phyloP scores from a whole-genome alignment of 2,329 filamentous ascomycete genomes.

The Colletotrichum phormii region DNA sequence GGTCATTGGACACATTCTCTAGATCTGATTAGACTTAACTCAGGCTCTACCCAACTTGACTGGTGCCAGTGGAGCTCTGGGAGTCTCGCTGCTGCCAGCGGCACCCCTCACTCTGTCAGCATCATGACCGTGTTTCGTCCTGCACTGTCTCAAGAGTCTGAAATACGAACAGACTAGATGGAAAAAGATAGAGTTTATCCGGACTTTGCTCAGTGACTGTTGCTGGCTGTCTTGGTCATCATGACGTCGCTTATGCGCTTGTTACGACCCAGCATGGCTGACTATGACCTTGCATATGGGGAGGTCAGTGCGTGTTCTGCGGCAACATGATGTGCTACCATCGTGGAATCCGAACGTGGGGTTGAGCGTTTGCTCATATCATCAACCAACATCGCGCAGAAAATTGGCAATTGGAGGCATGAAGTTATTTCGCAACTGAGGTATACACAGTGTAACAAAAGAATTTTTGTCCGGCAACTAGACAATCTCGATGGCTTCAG shows the following conservation, averaged over 20 bases:
- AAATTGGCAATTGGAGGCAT: background rate
- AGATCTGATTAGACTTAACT: background rate
- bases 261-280: background rate
- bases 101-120: background rate
- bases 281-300: background rate
- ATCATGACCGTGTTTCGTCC: background rate
- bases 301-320: background rate
- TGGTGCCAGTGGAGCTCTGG: no score
- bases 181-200: background rate
- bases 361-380: no score
- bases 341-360: background rate
- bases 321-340: background rate
- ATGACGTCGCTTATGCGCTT: background rate
- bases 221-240: background rate
- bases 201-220: background rate
- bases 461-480: background rate
- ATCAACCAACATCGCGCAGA: background rate
- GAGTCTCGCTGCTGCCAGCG: no score
- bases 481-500: background rate
- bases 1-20: background rate
- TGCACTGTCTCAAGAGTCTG: background rate
- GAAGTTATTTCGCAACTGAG: background rate
- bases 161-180: background rate
- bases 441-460: background rate
- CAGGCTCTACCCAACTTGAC: no score